Evolutionary conservation across 371 early-diverging fungal genomes (phyloP).

Genomic region (Polyrhizophydium stewartii): DNA sequence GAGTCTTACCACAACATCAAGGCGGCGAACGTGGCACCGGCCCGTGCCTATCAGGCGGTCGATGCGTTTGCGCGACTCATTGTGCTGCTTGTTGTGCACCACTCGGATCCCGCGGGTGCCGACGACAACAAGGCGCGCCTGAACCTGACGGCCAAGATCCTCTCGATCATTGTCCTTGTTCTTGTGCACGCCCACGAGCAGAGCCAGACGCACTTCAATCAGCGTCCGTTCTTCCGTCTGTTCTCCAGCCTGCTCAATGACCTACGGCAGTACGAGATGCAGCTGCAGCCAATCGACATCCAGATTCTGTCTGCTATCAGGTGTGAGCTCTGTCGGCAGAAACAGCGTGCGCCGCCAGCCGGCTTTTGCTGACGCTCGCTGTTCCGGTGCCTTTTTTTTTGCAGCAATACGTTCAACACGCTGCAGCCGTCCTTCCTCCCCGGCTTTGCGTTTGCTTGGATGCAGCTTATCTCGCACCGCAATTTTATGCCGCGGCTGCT

Average conservation of each 20-base stretch:
- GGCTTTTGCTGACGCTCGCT: not conserved
- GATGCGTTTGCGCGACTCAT: conserved; percentile 83
- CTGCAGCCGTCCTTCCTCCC: conserved; percentile 87
- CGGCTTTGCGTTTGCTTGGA: conserved; percentile 96
- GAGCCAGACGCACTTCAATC: conserved; percentile 76
- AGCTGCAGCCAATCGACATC: conserved; percentile 64
- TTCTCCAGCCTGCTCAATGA: conserved; percentile 82
- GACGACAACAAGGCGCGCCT: conserved; percentile 45
- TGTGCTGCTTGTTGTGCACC: conserved; percentile 63
- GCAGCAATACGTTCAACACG: conserved; percentile 74
- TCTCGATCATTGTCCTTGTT: conserved; percentile 80
- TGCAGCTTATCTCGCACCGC: conserved; percentile 87
- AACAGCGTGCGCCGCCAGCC: not conserved
- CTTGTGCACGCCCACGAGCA: conserved; percentile 81
- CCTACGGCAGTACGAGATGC: conserved; percentile 65
- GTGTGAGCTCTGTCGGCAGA: conserved; percentile 12
- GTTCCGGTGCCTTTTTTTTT: conserved; percentile 9
- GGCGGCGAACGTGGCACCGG: conserved; percentile 30
- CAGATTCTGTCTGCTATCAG: conserved; percentile 67
- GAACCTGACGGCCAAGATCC: conserved; percentile 66
- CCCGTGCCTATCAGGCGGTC: conserved; percentile 63
- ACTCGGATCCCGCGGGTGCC: conserved; percentile 28
- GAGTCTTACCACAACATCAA: conserved; percentile 49
- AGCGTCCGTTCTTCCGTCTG: conserved; percentile 87
- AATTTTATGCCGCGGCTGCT: conserved; percentile 87